Conservation (phyloP, 1,139 yeast species). For the Zygoascus hellenicus region DNA sequence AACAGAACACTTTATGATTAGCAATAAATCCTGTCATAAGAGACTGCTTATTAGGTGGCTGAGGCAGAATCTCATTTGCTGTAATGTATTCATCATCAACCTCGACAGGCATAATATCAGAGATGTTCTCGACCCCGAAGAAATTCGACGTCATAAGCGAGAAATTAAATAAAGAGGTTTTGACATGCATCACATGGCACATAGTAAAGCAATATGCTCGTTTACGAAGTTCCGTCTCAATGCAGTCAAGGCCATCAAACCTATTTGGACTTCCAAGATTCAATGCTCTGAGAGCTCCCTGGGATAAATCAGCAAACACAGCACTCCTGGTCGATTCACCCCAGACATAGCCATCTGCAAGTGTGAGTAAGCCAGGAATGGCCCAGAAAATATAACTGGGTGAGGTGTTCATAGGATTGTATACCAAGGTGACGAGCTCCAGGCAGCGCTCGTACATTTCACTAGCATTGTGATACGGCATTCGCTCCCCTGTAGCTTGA, state of each 20-base stretch:
- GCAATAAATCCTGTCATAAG: slow-evolving; percentile 10
- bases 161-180: not conserved
- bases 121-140: slow-evolving; percentile 1
- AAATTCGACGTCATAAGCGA: not conserved
- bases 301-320: slow-evolving; percentile 1
- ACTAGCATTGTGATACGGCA: slow-evolving; percentile 6
- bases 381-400: slow-evolving; percentile 3
- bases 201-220: slow-evolving; percentile 8
- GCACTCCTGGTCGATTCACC: not conserved
- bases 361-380: slow-evolving; percentile 1
- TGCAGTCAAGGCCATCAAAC: not conserved
- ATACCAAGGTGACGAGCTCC: not conserved
- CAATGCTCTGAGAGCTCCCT: slow-evolving; percentile 3
- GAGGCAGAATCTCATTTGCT: slow-evolving; percentile 1
- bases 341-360: slow-evolving; percentile 2
- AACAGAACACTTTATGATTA: not conserved
- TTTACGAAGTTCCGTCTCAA: slow-evolving; percentile 10
- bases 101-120: slow-evolving; percentile 8
- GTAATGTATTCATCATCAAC: slow-evolving; percentile 12
- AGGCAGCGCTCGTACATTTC: slow-evolving; percentile 10
- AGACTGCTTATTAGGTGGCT: slow-evolving; percentile 1
- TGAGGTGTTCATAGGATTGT: not conserved
- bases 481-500: not conserved
- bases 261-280: slow-evolving; percentile 8
- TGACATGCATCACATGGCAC: not conserved